Evolutionary conservation across 2,329 filamentous ascomycete genomes (phyloP), one percentile per base, ranked within the genome.

Genomic region (Xylaria sp.): DNA sequence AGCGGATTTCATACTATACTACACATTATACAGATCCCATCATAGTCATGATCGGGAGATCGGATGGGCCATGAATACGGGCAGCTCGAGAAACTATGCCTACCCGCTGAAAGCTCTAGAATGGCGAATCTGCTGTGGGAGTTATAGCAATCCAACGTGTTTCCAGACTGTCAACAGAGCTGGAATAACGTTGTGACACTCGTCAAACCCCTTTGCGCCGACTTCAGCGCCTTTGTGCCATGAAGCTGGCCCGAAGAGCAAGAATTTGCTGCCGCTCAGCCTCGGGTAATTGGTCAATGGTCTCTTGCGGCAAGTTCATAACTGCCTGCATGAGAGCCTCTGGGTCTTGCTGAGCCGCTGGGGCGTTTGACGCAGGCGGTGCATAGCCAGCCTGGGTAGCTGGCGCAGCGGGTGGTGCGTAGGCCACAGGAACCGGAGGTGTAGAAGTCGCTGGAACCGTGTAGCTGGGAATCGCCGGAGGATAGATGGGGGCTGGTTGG

Each of bases 241-340:
- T 68, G 74, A 93, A 86, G 65, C 88, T 86, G 72, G 91, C 90
- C 64, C 94, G 87, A 65, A 98, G 83, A 46, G 90, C 85, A 83
- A 97, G 87, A 65, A 98, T 91, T 80, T 98, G 94, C 70, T 88
- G 88, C 63, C 92, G 87, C 76, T 96, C 91, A 23, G 88, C 87
- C 46, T 93, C 91, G 6, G 92, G 90, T 58, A 98, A 83, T 76
- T 89, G 88, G 78, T 95, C 91, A 74, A 98, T 94, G 66, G 93
- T 89, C 68, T 92, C 87, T 76, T 93, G 91, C 2, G 94, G 89
- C 83, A 98, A 89, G 63, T 87, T 88, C 83, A 98, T 85, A 57
- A 98, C 92, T 75, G 94, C 92, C 72, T 92, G 88, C 79, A 97
- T 90, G 63, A 97, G 86, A 52, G 90, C 89, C 57, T 93, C 90